These are phyloP conservation scores for Blastocystis sp. DNA, from an alignment of 352 stramenopile genomes.

Conservation along the genomic window DNA sequence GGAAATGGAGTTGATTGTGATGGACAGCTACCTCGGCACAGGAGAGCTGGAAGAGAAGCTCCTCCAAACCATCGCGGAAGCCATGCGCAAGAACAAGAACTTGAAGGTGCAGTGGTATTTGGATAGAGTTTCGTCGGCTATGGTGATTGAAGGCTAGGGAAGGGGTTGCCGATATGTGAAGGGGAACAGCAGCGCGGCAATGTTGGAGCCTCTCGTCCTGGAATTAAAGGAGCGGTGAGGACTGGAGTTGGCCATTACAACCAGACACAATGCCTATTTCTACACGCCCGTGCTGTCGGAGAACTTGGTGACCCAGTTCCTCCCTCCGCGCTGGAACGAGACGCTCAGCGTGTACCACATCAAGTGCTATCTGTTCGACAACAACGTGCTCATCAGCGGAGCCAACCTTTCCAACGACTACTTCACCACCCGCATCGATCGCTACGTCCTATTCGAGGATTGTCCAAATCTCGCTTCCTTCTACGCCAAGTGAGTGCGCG, in stretches of 20 bases:
- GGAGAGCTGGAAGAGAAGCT: constrained; percentile 55
- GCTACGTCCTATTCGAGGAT: constrained; percentile 78
- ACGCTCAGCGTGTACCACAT: constrained; percentile 77
- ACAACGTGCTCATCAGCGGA: constrained; percentile 79
- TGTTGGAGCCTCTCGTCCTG: constrained; percentile 25
- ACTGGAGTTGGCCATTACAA: background rate
- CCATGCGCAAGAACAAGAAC: background rate
- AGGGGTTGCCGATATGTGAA: constrained; percentile 26
- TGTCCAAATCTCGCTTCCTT: constrained; percentile 76
- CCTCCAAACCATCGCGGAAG: background rate
- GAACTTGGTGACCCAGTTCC: constrained; percentile 73
- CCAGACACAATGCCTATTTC: constrained; percentile 29
- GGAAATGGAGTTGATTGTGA: background rate
- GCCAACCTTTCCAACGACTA: constrained; percentile 82
- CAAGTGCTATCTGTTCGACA: constrained; percentile 82
- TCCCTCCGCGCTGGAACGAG: constrained; percentile 80
- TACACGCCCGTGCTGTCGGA: constrained; percentile 48
- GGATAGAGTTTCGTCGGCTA: background rate
- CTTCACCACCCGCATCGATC: constrained; percentile 81
- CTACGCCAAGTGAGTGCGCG: constrained; percentile 73
- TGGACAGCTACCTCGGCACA: constrained; percentile 15
- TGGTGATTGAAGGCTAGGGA: background rate
- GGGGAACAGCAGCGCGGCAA: constrained; percentile 34
- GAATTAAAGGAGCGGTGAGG: background rate
- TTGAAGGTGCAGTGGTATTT: constrained; percentile 50